phyloP scores from a whole-genome alignment of 148 eudicot species.

The Vaccinium macrocarpon region DNA sequence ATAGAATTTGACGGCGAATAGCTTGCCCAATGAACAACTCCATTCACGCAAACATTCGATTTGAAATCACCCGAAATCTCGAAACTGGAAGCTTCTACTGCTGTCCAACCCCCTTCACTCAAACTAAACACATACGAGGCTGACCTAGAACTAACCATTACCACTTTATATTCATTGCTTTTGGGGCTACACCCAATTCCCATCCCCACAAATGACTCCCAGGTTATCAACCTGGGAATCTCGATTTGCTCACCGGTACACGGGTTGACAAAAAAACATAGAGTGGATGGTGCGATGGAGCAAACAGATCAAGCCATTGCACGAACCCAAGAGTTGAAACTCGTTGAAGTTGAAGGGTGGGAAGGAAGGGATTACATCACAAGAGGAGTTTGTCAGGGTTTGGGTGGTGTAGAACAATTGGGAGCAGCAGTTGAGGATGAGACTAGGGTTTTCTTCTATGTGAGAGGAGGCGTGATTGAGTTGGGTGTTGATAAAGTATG shows the following conservation, averaged over 20 bases:
- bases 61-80: not conserved
- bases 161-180: not conserved
- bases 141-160: not conserved
- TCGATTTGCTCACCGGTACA: not conserved
- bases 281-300: not conserved
- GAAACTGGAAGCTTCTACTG: not conserved
- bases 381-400: not conserved
- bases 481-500: not conserved
- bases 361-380: not conserved
- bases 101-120: not conserved
- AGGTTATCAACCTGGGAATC: not conserved
- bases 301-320: conserved; percentile 10
- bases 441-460: not conserved
- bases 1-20: not conserved
- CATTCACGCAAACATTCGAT: not conserved
- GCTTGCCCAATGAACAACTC: not conserved
- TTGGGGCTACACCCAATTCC: conserved; percentile 5
- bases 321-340: not conserved
- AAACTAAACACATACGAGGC: not conserved
- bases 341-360: not conserved
- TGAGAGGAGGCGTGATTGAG: not conserved
- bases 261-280: not conserved
- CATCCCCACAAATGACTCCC: not conserved
- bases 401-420: no score
- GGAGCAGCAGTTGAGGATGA: not conserved